These are phyloP conservation scores for Chlamydomonas sp. DNA, from an alignment of 139 green algal species.

Conservation along the genomic window DNA sequence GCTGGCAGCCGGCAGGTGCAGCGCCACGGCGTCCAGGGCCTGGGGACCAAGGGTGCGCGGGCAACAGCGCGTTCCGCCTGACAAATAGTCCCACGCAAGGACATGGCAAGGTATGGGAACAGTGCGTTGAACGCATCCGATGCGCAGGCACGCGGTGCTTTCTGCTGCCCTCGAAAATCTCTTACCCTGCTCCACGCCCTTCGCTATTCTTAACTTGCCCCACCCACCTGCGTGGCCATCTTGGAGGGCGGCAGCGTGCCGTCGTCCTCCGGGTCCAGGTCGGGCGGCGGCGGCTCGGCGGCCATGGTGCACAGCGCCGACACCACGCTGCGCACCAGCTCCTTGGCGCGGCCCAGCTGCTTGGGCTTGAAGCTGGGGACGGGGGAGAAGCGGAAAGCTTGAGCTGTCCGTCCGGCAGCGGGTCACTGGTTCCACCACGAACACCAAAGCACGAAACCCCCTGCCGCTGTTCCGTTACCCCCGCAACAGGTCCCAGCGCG, in stretches of 20 bases:
- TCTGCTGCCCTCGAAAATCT: not conserved
- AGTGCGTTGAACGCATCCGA: too few species aligned
- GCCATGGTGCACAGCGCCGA: slow-evolving; percentile 65
- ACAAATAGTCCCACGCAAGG: too few species aligned
- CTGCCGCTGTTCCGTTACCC: too few species aligned
- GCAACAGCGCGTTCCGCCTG: too few species aligned
- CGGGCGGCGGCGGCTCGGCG: slow-evolving; percentile 55
- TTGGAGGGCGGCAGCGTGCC: slow-evolving; percentile 37
- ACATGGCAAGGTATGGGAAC: too few species aligned
- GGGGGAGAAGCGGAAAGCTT: not conserved
- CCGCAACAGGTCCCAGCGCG: too few species aligned
- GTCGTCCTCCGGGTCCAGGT: slow-evolving; percentile 40
- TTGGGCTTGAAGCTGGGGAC: slow-evolving; percentile 73
- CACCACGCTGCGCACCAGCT: slow-evolving; percentile 60
- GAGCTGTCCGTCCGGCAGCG: too few species aligned
- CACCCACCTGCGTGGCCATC: slow-evolving; percentile 42
- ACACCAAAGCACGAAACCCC: too few species aligned
- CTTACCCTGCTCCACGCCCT: not conserved
- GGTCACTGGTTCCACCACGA: too few species aligned
- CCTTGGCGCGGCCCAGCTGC: slow-evolving; percentile 68
- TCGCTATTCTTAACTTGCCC: not conserved
- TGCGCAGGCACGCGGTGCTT: too few species aligned
- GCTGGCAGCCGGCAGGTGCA: slow-evolving; percentile 60
- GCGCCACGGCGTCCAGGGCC: slow-evolving; percentile 70
- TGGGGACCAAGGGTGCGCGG: slow-evolving; percentile 4